Evolutionary conservation across 2,329 filamentous ascomycete genomes (phyloP), one percentile per base, ranked within the genome.

Genomic region (Colletotrichum camelliae): DNA sequence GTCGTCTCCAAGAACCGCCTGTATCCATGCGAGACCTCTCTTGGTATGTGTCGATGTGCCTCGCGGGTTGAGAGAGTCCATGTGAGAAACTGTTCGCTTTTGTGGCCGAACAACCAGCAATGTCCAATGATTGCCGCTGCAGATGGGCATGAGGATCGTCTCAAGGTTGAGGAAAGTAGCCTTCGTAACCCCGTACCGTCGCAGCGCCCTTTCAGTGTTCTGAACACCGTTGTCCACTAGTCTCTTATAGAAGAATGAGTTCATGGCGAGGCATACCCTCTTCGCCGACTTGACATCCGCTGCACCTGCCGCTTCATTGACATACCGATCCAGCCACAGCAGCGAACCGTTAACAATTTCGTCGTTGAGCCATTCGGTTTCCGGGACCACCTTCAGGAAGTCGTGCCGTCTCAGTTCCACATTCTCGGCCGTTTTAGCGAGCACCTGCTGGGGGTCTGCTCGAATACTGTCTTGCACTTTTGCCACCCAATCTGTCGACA

Each of bases 341-440:
- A 95, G 87, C 64, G 91, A 91, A 16, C 91, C 90, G 79, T 95
- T 94, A 79, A 96, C 91, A 67, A 94, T 91, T 79, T 94, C 93
- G 81, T 96, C 94, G 77, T 96, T 96, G 8, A 96, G 88, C 94
- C 94, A 96, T 33, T 87, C 87, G 1, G 84, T 87, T 10, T 85
- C 82, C 21, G 86, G 86, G 18, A 93, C 87, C 9, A 96, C 84
- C 62, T 89, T 93, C n/a, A 84, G 86, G 79, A 95, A 93, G 80
- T 95, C 93, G 68, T 91, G 89, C 3, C 85, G 81, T 1, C 81
- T 86, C 27, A 80, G 73, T 4, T 75, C 64, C 3, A 75, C 74
- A 13, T 74, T 73, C 8, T 77, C 72, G 21, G 69, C 72, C 7
- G 77, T 78, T 21, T 31, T 39, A 13, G 75, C n/a, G 24, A 78